phyloP scores from a whole-genome alignment of 129 eudicot species.

The Oenanthe sinensis region DNA sequence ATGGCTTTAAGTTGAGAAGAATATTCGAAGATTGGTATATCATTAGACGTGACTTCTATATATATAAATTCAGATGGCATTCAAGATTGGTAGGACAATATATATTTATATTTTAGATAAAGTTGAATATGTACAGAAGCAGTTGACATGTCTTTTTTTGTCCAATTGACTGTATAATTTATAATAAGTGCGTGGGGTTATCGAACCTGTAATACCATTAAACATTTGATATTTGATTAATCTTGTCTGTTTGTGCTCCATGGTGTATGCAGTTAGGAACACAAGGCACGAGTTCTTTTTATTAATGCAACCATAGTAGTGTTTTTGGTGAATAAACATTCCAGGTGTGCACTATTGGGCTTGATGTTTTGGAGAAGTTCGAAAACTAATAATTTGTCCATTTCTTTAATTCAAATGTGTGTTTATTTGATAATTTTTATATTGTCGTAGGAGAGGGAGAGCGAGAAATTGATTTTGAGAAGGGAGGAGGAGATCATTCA shows the following conservation, averaged over 20 bases:
- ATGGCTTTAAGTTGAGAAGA: not conserved
- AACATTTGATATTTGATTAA: not conserved
- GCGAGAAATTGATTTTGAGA: no score
- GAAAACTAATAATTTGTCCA: no score
- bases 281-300: not conserved
- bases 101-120: not conserved
- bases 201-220: not conserved
- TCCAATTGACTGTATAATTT: not conserved
- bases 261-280: no score
- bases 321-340: not conserved
- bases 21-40: no score
- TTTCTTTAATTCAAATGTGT: no score
- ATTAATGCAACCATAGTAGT: no score
- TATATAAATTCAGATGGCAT: not conserved
- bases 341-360: no score
- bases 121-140: not conserved
- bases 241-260: not conserved
- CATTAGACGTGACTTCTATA: not conserved
- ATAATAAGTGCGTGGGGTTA: not conserved
- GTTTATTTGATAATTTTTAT: no score
- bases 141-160: not conserved
- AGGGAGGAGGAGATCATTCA: no score
- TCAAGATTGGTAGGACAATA: not conserved
- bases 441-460: no score
- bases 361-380: no score